Evolutionary conservation across 2,329 filamentous ascomycete species (phyloP).

Genomic region (Colletotrichum shisoi): DNA sequence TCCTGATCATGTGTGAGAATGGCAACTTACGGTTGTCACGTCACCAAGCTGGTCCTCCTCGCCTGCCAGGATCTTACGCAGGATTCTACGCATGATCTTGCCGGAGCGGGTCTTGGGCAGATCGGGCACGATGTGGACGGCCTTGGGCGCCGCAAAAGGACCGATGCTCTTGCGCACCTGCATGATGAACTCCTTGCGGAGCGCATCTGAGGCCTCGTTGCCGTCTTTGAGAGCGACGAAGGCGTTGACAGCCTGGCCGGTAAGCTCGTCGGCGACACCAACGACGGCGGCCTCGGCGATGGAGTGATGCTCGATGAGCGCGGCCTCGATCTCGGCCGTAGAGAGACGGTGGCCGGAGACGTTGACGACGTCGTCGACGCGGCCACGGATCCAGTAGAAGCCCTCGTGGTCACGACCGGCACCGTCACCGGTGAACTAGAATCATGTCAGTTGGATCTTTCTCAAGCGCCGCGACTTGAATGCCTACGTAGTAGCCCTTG

Average conservation of each 20-base stretch:
- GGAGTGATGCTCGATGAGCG: constrained; percentile 86
- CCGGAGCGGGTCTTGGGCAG: constrained; percentile 96
- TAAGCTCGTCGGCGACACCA: constrained; percentile 90
- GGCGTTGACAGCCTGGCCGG: constrained; percentile 95
- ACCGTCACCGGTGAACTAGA: constrained; percentile 87
- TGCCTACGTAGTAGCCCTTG: constrained; percentile 92
- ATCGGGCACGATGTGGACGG: constrained; percentile 88
- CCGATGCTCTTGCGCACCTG: constrained; percentile 98
- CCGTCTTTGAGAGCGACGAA: constrained; percentile 93
- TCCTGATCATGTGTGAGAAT: neutral
- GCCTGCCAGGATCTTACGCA: constrained; percentile 95
- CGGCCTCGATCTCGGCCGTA: constrained; percentile 97
- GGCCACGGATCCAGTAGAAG: constrained; percentile 99
- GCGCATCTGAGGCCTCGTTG: constrained; percentile 76
- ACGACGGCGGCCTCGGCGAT: constrained; percentile 97
- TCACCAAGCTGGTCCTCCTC: constrained; percentile 98
- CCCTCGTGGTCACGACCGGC: constrained; percentile 96
- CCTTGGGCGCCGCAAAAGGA: constrained; percentile 95
- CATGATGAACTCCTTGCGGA: constrained; percentile 91
- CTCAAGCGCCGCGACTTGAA: neutral
- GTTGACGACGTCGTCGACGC: constrained; percentile 98
- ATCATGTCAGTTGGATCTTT: constrained; percentile 2
- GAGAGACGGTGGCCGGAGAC: constrained; percentile 95
- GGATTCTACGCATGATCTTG: constrained; percentile 98
- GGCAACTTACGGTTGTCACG: constrained; percentile 78